phyloP scores from a whole-genome alignment of 2,329 filamentous ascomycete species.

The Arthroderma sp. region DNA sequence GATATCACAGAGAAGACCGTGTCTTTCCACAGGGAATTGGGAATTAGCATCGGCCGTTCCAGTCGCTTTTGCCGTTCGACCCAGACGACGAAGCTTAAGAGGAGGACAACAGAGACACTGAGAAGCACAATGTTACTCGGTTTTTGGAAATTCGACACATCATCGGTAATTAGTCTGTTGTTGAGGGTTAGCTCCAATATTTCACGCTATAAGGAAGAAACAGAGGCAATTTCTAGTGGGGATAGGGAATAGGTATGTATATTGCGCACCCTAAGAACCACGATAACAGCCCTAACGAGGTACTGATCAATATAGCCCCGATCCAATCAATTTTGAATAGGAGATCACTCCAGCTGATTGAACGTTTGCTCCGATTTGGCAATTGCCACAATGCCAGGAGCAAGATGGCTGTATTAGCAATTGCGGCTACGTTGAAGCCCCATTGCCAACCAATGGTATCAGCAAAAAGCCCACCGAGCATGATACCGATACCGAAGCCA shows the following conservation, averaged over 20 bases:
- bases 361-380: background rate
- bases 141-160: constrained; percentile 3
- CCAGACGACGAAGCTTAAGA: constrained; percentile 43
- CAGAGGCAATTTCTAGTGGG: background rate
- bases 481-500: constrained; percentile 38
- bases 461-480: constrained; percentile 38
- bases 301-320: constrained; percentile 34
- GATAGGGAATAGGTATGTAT: constrained; percentile 4
- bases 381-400: background rate
- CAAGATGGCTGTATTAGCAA: constrained; percentile 18
- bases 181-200: background rate
- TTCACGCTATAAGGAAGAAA: background rate
- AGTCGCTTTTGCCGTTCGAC: constrained; percentile 35
- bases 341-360: constrained; percentile 2
- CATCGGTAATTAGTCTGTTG: constrained; percentile 1
- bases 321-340: constrained; percentile 40
- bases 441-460: constrained; percentile 38
- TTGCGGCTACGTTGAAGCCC: constrained; percentile 38
- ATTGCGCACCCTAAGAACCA: constrained; percentile 36
- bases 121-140: constrained; percentile 1
- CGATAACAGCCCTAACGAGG: constrained; percentile 37
- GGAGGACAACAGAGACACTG: background rate
- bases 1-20: constrained; percentile 44
- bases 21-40: constrained; percentile 50
- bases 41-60: constrained; percentile 43